A percentile compares a stretch with the other conserved stretches of the same genome.
Evolutionary conservation across 1,284 basidiomycete genomes (phyloP).

Genomic region (Tetrapyrgos nigripes): DNA sequence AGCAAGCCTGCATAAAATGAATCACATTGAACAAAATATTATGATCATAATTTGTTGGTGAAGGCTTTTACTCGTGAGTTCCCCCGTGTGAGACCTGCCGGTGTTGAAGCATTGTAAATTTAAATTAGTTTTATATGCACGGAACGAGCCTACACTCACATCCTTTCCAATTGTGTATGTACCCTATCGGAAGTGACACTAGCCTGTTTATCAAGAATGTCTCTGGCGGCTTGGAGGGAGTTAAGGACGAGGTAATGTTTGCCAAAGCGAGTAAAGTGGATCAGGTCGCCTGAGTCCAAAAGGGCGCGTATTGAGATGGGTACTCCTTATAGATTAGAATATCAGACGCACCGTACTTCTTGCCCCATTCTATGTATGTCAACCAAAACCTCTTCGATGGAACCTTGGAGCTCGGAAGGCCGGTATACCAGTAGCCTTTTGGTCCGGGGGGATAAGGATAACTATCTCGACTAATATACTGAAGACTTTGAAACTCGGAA

Average conservation of each 20-base stretch:
- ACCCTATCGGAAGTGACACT: conserved; percentile 7
- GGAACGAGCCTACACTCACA: neutral
- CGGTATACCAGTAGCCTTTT: too few species aligned
- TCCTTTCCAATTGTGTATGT: conserved; percentile 22
- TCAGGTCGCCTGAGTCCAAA: conserved; percentile 9
- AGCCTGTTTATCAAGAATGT: conserved; percentile 30
- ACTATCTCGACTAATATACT: too few species aligned
- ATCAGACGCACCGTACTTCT: too few species aligned
- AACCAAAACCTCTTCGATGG: too few species aligned
- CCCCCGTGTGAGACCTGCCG: neutral
- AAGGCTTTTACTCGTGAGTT: neutral
- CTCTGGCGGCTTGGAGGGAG: too few species aligned
- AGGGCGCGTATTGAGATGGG: too few species aligned
- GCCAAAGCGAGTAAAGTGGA: conserved; percentile 13
- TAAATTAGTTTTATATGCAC: neutral
- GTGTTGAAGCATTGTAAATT: neutral
- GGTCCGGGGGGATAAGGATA: too few species aligned
- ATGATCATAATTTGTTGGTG: too few species aligned
- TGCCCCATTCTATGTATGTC: too few species aligned
- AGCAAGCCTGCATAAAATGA: conserved; percentile 12
- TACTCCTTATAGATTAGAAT: too few species aligned
- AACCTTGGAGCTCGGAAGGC: too few species aligned
- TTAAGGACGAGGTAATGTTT: conserved; percentile 18
- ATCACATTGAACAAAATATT: neutral
- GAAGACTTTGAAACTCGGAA: too few species aligned